phyloP scores from a whole-genome alignment of 1,284 basidiomycete species.

The Peniophora sp. region DNA sequence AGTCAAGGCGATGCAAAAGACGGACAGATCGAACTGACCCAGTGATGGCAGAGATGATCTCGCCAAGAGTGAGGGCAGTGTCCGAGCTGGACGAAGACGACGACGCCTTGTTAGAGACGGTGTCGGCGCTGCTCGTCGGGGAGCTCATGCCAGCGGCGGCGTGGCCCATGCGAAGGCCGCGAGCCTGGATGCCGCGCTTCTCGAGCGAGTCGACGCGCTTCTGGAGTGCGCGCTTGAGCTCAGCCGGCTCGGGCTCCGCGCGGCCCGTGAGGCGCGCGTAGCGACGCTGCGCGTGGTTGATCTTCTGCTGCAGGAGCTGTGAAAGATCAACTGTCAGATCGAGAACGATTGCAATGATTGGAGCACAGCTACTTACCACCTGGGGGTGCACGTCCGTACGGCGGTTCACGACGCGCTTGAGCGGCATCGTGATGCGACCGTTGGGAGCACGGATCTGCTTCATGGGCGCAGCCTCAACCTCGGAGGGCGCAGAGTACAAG shows the following conservation, averaged over 20 bases:
- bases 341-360: neutral
- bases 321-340: neutral
- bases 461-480: conserved; percentile 34
- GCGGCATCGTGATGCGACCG: conserved; percentile 46
- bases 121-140: neutral
- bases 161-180: neutral
- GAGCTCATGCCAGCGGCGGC: neutral
- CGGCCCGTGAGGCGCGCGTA: conserved; percentile 64
- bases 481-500: conserved; percentile 25
- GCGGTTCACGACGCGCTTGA: conserved; percentile 38
- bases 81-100: neutral
- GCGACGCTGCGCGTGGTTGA: conserved; percentile 59
- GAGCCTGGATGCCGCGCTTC: neutral
- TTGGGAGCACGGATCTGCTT: conserved; percentile 17
- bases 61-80: neutral
- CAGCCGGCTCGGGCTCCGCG: conserved; percentile 36
- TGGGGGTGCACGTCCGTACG: conserved; percentile 47
- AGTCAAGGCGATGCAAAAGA: conserved; percentile 15
- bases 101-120: neutral
- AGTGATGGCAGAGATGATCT: neutral
- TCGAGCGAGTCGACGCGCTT: conserved; percentile 38
- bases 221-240: conserved; percentile 42
- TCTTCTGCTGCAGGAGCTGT: conserved; percentile 63
- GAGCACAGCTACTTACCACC: conserved; percentile 38
- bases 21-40: neutral